These are phyloP conservation scores for Saccharomycopsis phalli DNA, from an alignment of 1,139 yeast species.

Conservation along the genomic window DNA sequence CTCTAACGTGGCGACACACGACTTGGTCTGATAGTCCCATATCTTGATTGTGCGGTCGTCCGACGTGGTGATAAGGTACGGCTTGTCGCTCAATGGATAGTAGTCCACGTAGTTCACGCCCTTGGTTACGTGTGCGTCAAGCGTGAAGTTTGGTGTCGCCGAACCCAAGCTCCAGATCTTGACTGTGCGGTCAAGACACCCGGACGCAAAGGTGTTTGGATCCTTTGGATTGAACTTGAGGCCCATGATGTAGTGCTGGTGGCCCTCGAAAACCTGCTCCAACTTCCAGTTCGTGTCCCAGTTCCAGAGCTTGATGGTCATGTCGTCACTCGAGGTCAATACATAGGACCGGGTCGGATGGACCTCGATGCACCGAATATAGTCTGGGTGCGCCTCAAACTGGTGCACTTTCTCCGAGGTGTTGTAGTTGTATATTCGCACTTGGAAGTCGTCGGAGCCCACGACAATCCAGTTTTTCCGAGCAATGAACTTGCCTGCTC, in stretches of 20 bases:
- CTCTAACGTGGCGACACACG: slow-evolving; percentile 87
- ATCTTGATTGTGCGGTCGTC: slow-evolving; percentile 87
- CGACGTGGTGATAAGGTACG: slow-evolving; percentile 84
- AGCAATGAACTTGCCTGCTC: slow-evolving; percentile 92
- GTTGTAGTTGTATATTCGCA: slow-evolving; percentile 88
- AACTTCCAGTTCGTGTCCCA: slow-evolving; percentile 92
- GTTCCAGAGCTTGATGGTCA: slow-evolving; percentile 89
- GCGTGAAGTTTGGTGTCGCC: slow-evolving; percentile 81
- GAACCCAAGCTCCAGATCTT: slow-evolving; percentile 95
- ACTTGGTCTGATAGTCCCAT: slow-evolving; percentile 97
- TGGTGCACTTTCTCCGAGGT: slow-evolving; percentile 91
- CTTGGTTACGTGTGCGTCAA: slow-evolving; percentile 82
- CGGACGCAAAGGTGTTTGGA: slow-evolving; percentile 95
- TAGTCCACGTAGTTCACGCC: slow-evolving; percentile 96
- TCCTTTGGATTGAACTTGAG: slow-evolving; percentile 95
- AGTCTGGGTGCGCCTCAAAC: slow-evolving; percentile 97
- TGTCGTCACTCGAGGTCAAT: slow-evolving; percentile 86
- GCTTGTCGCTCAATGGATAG: slow-evolving; percentile 95
- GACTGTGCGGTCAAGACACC: slow-evolving; percentile 91
- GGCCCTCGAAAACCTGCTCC: slow-evolving; percentile 91
- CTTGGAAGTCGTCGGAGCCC: slow-evolving; percentile 91
- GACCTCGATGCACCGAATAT: slow-evolving; percentile 84
- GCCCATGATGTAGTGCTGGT: slow-evolving; percentile 91
- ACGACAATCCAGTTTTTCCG: slow-evolving; percentile 96
- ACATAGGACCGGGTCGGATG: slow-evolving; percentile 90